Percentiles rank a stretch among this genome's conserved stretches.
phyloP scores from a whole-genome alignment of 495 filamentous ascomycete genomes.

The Barbatosphaeria neglecta region DNA sequence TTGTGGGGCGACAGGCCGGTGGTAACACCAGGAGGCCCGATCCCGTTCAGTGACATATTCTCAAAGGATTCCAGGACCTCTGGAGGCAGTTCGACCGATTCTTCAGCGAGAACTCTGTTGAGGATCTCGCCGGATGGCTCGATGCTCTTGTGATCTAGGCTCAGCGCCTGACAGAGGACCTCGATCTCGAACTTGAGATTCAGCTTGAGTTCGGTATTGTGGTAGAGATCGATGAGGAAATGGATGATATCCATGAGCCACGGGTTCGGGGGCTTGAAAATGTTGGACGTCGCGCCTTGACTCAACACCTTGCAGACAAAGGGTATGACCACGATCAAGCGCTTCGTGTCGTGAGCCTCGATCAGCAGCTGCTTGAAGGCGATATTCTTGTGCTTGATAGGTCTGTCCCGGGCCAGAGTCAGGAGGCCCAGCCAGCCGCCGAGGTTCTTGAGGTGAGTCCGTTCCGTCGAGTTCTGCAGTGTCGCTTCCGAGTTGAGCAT shows the following conservation, averaged over 20 bases:
- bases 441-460: conserved; percentile 81
- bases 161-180: conserved; percentile 85
- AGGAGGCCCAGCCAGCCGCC: conserved; percentile 86
- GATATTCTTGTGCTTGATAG: conserved; percentile 92
- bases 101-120: conserved; percentile 54
- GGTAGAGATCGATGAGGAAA: conserved; percentile 81
- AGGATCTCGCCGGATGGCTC: conserved; percentile 74
- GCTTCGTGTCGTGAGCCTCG: conserved; percentile 82
- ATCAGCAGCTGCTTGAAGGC: conserved; percentile 91
- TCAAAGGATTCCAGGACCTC: conserved; percentile 60
- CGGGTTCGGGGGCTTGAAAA: conserved; percentile 90
- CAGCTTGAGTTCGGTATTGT: conserved; percentile 82
- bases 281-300: conserved; percentile 69
- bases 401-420: conserved; percentile 88
- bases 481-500: conserved; percentile 84
- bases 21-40: conserved; percentile 50
- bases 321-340: conserved; percentile 81
- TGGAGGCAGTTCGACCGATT: conserved; percentile 39
- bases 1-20: conserved; percentile 61
- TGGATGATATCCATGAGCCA: conserved; percentile 93
- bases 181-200: conserved; percentile 98
- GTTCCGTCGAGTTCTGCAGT: conserved; percentile 64
- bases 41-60: conserved; percentile 59
- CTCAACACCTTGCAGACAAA: conserved; percentile 92
- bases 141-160: conserved; percentile 73